Base-by-base conservation (phyloP, 129 eudicot species). In the Erigeron canadensis region DNA sequence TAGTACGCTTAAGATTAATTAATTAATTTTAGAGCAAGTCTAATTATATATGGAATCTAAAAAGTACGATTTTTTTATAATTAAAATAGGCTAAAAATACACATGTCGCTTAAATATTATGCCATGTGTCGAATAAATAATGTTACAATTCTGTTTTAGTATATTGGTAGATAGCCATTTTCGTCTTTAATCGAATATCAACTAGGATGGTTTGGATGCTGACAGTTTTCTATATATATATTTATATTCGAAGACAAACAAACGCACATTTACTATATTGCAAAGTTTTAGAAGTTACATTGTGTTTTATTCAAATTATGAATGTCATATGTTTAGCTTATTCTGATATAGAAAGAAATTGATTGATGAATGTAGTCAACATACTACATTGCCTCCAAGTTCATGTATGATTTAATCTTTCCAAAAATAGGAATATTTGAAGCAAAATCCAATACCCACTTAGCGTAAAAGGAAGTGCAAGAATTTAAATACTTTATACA, bases 331-430 rank as follows among this genome's bases (percentile, higher is more conserved):
- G 9, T 19, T 71, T 43, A 41, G 57, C 57, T 58, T 71, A 42
- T 71, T 70, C 43, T 56, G 4, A 53, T 57, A 56, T 12, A 41
- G 23, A 71, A 42, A 43, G 48, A 21, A 22, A 71, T 10, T 37
- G n/a, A 22, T 59, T 57, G 40, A 38, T 11, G 41, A 53, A 54
- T 6, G 3, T 15, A 28, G 34, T 58, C 59, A 59, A 72, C 43
- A 72, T 59, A n/a, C n/a, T 28, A 43, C 59, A 72, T 44, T 72
- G 59, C 57, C 23, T 72, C 68, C 17, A 59, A 59, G 59, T 72
- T 72, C 68, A 58, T 59, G 76, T 2, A 72, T 23, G 59, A 69
- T 37, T 13, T 57, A 47, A 72, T 61, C 48, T 60, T 72, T 61
- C 66, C 60, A 23, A 7, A 16, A 28, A 45, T 7, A 47, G 60